Evolutionary conservation across 208 protist species (phyloP), one percentile per base, ranked within the genome.

Genomic region (Acanthamoeba quina): DNA sequence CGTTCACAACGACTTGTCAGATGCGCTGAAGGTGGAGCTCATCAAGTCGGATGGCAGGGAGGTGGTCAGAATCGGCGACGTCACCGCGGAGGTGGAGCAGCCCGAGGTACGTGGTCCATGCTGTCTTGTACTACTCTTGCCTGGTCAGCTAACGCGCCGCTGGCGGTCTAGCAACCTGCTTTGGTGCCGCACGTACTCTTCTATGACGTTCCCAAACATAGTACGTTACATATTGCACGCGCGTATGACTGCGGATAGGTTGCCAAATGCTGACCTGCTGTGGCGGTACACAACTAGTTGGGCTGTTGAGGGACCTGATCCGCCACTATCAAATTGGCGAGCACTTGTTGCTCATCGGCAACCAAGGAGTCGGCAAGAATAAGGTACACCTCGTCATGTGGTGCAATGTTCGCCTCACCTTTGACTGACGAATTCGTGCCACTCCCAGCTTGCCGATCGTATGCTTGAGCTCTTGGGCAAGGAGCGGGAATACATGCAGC

Each of bases 291-390:
- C n/a, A 5, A 13, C 62, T 70, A 80, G 72, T 98, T 70, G 94
- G 90, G 5, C 96, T 99, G 58, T 95, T 99, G 68, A 94, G 94
- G 5, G 98, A 98, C 95, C 96, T 99, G 56, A 96, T 98, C 7
- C 97, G 97, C 93, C 98, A 99, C 85, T 95, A 88, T 31, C 19
- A 52, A 4, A 52, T 94, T n/a, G 95, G 96, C 10, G 94, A 96
- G 34, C 98, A 98, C 80, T 96, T 99, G 41, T 97, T 99, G 13
- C 97, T 99, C 41, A 98, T 99, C 44, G 98, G 98, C 76, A 99
- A 98, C 90, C 99, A 99, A 90, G 97, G 98, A 31, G 98, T 99
- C 41, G 99, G 99, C 47, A 99, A 99, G 96, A 99, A 99, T 96
- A 99, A 99, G 95, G 96, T 99, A 97, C 26, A 11, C 24, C 24